Evolutionary conservation across 345 rosid genomes (phyloP), one percentile per base, ranked within the genome.

Genomic region (Salix dunnii): DNA sequence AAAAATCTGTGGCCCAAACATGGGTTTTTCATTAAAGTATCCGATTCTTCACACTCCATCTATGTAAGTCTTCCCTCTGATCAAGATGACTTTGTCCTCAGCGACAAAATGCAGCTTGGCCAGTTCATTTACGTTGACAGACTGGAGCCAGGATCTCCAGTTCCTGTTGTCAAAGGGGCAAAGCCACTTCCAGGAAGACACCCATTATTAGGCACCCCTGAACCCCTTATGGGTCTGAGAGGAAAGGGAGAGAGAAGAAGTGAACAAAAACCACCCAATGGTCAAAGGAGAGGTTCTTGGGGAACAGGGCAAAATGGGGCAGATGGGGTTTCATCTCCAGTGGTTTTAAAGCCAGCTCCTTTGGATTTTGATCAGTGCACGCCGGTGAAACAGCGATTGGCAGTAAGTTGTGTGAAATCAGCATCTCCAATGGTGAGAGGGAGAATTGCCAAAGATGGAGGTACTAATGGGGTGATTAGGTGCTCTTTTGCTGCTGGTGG

Each of bases 141-240:
- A 58, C 81, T 96, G 48, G 99, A 96, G 79, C 96, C 95, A 6
- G 99, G 97, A 3, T 92, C 97, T 0, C 98, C 97, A 14, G 95
- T 96, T 43, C 99, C 99, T 0, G 83, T 94, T n/a, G 81, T 92
- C 25, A 87, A 81, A 84, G 94, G 96, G 4, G 90, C 91, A 36
- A 96, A 89, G 63, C 98, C 97, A 2, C 86, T 96, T 28, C 99
- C 98, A 0, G 99, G 99, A 3, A 78, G 99, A 60, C 98, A 94
- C 78, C 99, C 99, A 0, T 77, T 92, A 2, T 83, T 94, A 25
- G 97, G 98, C 5, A 96, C 96, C 7, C 98, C 98, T 1, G 97
- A 96, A 81, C 94, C 98, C 23, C 74, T 90, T 69, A 82, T 92
- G 94, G 90, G 93, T 78, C 82, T 91, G 5, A 72, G 95, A 75